These are phyloP conservation scores for Suillus plorans DNA, from an alignment of 768 basidiomycete genomes.

Conservation along the genomic window DNA sequence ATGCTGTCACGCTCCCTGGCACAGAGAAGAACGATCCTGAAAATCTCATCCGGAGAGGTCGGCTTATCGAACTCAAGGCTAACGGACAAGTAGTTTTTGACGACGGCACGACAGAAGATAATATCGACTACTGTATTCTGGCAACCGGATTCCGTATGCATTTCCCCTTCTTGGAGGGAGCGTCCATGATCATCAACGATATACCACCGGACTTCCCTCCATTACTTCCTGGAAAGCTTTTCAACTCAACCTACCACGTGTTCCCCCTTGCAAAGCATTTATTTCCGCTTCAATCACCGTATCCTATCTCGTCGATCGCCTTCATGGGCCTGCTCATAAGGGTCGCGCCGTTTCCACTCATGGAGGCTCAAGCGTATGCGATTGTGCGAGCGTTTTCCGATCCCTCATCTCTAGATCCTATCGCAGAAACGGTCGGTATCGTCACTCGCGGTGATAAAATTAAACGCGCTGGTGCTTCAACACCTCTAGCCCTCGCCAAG, in stretches of 20 bases:
- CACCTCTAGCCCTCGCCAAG: conserved; percentile 45
- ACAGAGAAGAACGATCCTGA: conserved; percentile 35
- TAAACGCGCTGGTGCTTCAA: conserved; percentile 29
- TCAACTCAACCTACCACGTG: conserved; percentile 65
- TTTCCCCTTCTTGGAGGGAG: conserved; percentile 57
- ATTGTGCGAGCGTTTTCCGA: conserved; percentile 54
- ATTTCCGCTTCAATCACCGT: conserved; percentile 53
- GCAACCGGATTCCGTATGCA: conserved; percentile 74
- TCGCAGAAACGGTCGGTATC: conserved; percentile 48
- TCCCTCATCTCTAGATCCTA: conserved; percentile 47
- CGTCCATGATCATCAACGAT: conserved; percentile 32
- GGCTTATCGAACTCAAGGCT: conserved; percentile 40
- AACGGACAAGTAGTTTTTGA: conserved; percentile 54
- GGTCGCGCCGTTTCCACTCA: conserved; percentile 72
- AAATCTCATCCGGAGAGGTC: conserved; percentile 41
- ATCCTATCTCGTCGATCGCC: conserved; percentile 53
- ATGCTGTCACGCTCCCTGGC: conserved; percentile 40
- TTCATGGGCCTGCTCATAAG: conserved; percentile 62
- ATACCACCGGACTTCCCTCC: conserved; percentile 48
- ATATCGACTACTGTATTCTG: conserved; percentile 63
- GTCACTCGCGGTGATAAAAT: conserved; percentile 49
- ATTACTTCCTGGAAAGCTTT: conserved; percentile 44
- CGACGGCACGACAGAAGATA: conserved; percentile 54
- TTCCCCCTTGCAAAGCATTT: conserved; percentile 73
- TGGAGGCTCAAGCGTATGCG: conserved; percentile 76